Base-by-base conservation (phyloP, 345 rosid species). In the Microthlaspi erraticum region DNA sequence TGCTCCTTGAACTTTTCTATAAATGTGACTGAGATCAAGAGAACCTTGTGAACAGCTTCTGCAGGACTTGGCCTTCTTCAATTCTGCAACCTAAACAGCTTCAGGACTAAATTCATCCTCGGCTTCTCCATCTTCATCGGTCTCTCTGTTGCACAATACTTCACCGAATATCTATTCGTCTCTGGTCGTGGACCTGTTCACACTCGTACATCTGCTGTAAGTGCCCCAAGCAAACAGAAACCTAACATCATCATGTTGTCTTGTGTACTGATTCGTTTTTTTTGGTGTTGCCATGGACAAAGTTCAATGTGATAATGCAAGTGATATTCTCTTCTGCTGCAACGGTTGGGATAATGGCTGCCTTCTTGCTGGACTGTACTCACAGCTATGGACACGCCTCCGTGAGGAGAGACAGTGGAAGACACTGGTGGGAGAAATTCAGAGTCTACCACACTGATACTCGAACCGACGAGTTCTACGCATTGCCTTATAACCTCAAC, bases 381-480 rank as follows among this genome's bases (percentile, higher is more conserved):
- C 96, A 84, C 49, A 76, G 87, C 70, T 58, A 69, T 3, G 81
- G 89, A 19, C 80, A 89, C 44, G 70, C 55, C 54, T 66, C 88
- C 0, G 82, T 82, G 12, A 59, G 88, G 61, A 79, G 81, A 64
- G 98, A 93, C 75, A 85, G 88, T 63, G 97, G 97, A 50, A 81
- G 97, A 63, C 97, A 91, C 49, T 93, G 98, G 95, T 89, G 94
- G 92, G 87, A 33, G 32, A 91, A 86, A 74, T 93, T 93, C 77
- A 76, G 85, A 54, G 51, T 26, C 8, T 91, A 74, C 68, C 60
- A 72, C 6, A 68, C 81, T 17, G 97, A 93, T 76, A 32, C 79
- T 13, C 79, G 91, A 70, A 91, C 81, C 18, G 94, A 83, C 54
- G 92, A 85, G 65, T 89, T 91, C 71, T 89, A 93, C 60, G 75